Evolutionary conservation across 441 rosid genomes (phyloP).

Genomic region (Jatropha podagrica): DNA sequence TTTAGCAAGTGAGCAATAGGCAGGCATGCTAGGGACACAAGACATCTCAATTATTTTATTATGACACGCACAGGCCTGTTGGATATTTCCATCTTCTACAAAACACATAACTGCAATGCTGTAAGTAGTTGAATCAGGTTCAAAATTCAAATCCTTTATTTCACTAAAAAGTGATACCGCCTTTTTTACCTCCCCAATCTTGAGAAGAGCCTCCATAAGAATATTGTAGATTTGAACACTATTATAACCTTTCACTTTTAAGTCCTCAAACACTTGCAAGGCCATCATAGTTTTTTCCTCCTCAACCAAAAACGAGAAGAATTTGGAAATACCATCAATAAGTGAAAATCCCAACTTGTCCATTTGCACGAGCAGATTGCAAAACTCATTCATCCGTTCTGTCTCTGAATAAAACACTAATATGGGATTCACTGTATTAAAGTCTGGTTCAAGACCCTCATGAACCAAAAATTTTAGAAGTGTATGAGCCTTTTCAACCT

Average conservation of each 20-base stretch:
- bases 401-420: constrained; percentile 58
- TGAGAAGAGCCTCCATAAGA: constrained; percentile 60
- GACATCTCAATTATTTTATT: constrained; percentile 73
- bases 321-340: constrained; percentile 52
- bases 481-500: constrained; percentile 70
- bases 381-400: constrained; percentile 53
- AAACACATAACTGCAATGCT: constrained; percentile 44
- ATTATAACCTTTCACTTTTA: constrained; percentile 60
- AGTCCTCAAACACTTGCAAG: constrained; percentile 54
- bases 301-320: constrained; percentile 55
- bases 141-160: constrained; percentile 44
- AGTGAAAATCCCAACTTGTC: constrained; percentile 50
- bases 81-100: constrained; percentile 24
- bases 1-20: constrained; percentile 64
- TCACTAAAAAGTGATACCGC: constrained; percentile 61
- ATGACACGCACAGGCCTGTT: constrained; percentile 46
- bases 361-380: constrained; percentile 55
- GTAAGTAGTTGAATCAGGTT: constrained; percentile 55
- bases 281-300: constrained; percentile 50
- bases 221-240: constrained; percentile 58
- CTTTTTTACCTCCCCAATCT: constrained; percentile 50
- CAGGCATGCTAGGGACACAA: constrained; percentile 60
- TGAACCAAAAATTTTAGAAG: constrained; percentile 50
- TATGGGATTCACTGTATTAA: constrained; percentile 63
- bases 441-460: constrained; percentile 73